Evolutionary conservation across 257 asterid genomes (phyloP), one percentile per base, ranked within the genome.

Genomic region (Solanum chaucha): DNA sequence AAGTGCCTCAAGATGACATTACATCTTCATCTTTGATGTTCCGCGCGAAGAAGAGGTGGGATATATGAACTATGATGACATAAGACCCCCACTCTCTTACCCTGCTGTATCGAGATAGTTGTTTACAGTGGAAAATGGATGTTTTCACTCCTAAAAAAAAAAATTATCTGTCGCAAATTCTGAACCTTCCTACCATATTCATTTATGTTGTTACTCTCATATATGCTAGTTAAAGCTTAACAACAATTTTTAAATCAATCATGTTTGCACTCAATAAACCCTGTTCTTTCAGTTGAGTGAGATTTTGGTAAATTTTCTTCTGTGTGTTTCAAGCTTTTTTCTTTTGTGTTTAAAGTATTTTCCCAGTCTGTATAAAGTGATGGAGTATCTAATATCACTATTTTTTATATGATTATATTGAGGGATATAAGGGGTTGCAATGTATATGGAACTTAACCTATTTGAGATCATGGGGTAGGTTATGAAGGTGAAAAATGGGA

Each of bases 11-110:
- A 91, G 98, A 93, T 78, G 94, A 97, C 82, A 77, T 97, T 17
- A 90, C 90, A 86, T 90, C 97, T 12, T 93, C 98, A 15, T 92
- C 93, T 40, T 71, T 97, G 87, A 94, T 95, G 98, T 97, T 97
- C 89, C 96, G 98, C 3, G 95, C 94, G 70, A 97, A 97, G 91
- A 95, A 95, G 96, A 93, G 99, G 88, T 97, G 98, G 98, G 99
- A 97, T 89, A 88, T 97, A 82, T 94, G 90, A 90, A 36, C 82
- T 35, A 36, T 80, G 40, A 77, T 26, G 58, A 1, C 10, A 78
- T 26, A 80, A 26, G 28, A 46, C 70, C 70, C 68, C 28, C 28
- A 4, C 85, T 81, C 20, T 48, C 44, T 73, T 46, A 10, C 85
- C 85, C 36, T 46, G 68, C 28, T 81, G 68, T 48, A 26, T 14